Percentiles rank a stretch among this genome's conserved stretches.
phyloP scores from a whole-genome alignment of 306 rosid genomes.

The Acacia acuminata region DNA sequence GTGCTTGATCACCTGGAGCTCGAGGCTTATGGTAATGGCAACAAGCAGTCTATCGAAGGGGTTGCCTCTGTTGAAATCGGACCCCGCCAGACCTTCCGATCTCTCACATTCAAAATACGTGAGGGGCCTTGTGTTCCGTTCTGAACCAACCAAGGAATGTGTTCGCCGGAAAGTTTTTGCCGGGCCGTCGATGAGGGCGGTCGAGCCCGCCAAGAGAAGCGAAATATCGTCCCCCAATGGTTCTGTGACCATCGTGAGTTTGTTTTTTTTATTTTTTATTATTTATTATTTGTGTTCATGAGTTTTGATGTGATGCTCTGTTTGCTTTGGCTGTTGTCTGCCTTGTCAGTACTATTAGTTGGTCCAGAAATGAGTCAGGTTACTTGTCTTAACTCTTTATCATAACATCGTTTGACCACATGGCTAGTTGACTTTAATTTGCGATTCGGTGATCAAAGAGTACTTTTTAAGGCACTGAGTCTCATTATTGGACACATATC shows the following conservation, averaged over 20 bases:
- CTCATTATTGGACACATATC: neutral
- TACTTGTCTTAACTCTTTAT: neutral
- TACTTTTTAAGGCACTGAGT: neutral
- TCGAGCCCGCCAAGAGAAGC: conserved; percentile 40
- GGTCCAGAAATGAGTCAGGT: neutral
- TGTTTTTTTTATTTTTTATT: neutral
- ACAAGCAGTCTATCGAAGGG: conserved; percentile 41
- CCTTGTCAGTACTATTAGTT: neutral
- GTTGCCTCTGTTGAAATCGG: conserved; percentile 40
- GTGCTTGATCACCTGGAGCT: neutral
- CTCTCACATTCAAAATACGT: conserved; percentile 36
- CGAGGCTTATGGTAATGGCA: conserved; percentile 42
- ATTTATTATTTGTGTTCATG: neutral
- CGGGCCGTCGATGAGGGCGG: conserved; percentile 38
- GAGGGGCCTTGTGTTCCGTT: conserved; percentile 29
- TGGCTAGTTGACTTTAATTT: neutral
- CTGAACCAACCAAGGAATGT: conserved; percentile 26
- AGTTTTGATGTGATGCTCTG: neutral
- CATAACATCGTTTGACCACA: neutral
- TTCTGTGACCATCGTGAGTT: conserved; percentile 46
- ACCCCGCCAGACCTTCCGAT: conserved; percentile 26
- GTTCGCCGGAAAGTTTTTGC: conserved; percentile 20
- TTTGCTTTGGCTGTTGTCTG: neutral
- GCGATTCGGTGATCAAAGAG: neutral
- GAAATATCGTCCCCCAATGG: conserved; percentile 45